phyloP scores from a whole-genome alignment of 768 basidiomycete species.

The Rhodocollybia butyracea region DNA sequence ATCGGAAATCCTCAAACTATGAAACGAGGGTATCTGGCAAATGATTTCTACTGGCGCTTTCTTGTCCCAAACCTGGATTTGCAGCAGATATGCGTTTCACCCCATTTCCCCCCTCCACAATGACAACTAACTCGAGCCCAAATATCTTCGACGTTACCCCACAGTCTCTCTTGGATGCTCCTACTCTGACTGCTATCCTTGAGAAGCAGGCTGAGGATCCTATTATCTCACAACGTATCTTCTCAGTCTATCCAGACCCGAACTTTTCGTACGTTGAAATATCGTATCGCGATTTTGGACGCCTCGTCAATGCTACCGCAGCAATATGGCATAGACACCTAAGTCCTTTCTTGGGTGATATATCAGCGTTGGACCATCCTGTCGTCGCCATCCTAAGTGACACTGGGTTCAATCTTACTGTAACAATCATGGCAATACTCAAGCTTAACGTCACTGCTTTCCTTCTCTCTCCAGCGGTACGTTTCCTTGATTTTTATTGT shows the following conservation, averaged over 20 bases:
- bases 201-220: conserved; percentile 11
- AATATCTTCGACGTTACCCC: not conserved
- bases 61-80: too few species aligned
- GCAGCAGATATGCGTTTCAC: too few species aligned
- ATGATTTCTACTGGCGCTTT: too few species aligned
- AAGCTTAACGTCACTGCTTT: conserved; percentile 9
- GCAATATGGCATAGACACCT: not conserved
- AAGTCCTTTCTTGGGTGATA: not conserved
- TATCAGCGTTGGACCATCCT: conserved; percentile 3
- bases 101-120: too few species aligned
- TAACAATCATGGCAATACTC: conserved; percentile 9
- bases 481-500: not conserved
- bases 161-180: conserved; percentile 1
- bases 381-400: conserved; percentile 9
- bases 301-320: conserved; percentile 6
- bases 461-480: conserved; percentile 9
- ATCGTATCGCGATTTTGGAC: conserved; percentile 8
- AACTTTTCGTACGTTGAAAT: conserved; percentile 7
- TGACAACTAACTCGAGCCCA: too few species aligned
- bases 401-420: conserved; percentile 9
- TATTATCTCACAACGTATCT: conserved; percentile 5
- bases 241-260: not conserved
- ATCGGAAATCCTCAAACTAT: too few species aligned
- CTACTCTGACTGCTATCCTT: conserved; percentile 8
- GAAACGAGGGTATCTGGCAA: too few species aligned